A percentile compares a stretch with the other conserved stretches of the same genome.
Conservation (phyloP, 179 eudicot genomes). For the Spinacia oleracea region DNA sequence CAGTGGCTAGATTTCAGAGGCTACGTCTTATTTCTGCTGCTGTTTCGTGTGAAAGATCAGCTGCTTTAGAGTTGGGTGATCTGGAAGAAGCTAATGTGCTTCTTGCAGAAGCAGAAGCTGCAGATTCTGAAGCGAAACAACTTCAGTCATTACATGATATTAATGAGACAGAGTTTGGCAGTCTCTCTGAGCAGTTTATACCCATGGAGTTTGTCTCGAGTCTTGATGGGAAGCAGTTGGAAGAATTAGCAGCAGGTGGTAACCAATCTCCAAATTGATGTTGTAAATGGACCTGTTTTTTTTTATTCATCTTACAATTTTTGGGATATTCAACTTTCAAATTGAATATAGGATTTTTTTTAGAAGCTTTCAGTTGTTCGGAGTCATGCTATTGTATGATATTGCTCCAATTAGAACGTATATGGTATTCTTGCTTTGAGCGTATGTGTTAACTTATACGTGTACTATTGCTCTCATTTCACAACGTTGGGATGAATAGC, state of each 20-base stretch:
- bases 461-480: no score
- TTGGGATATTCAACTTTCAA: conserved; percentile 13
- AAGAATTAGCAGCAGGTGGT: conserved; percentile 40
- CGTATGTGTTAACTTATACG: neutral
- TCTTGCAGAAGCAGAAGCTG: conserved; percentile 64
- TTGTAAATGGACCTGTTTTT: conserved; percentile 6
- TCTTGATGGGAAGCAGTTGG: conserved; percentile 51
- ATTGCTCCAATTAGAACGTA: neutral
- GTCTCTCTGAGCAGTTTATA: conserved; percentile 37
- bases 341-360: neutral
- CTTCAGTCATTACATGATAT: conserved; percentile 44
- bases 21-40: conserved; percentile 48
- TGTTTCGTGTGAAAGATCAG: conserved; percentile 53
- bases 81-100: conserved; percentile 63
- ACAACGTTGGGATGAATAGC: no score
- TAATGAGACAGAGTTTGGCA: conserved; percentile 40
- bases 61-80: conserved; percentile 70
- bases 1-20: conserved; percentile 62
- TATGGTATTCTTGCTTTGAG: conserved; percentile 7
- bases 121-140: conserved; percentile 59
- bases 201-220: conserved; percentile 53
- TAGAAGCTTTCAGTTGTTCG: neutral
- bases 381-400: neutral
- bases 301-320: conserved; percentile 14
- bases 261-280: conserved; percentile 18